Evolutionary conservation across 345 rosid genomes (phyloP), one percentile per base, ranked within the genome.

Genomic region (Lumnitzera racemosa): DNA sequence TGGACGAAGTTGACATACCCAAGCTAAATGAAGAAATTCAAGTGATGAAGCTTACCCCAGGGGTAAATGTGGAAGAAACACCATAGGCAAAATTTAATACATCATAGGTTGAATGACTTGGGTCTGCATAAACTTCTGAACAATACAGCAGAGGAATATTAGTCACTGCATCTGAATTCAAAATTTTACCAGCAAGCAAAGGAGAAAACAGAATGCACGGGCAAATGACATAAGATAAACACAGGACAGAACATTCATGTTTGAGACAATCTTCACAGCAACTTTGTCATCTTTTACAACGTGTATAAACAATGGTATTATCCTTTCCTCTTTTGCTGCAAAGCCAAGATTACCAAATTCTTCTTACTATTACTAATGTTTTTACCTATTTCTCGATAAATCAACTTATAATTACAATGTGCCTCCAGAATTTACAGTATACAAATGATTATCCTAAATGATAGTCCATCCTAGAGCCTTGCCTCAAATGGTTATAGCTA

Each of bases 61-160:
- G 96, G 5, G 96, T 87, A 79, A 92, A 85, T n/a, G 88, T 89
- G 57, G 83, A 79, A 46, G 75, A 23, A 72, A 79, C 81, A 17
- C 99, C 99, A 24, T 87, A 84, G 68, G 79, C 95, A 74, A 89
- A 94, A 55, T 76, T 73, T 11, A 89, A 61, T 14, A 90, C 99
- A 60, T 89, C 85, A 3, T 89, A 94, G 2, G 94, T 81, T 59
- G 83, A 75, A 7, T 89, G 94, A 66, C 59, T 80, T 24, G 95
- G 96, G 81, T 94, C 99, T 55, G 97, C 97, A 73, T 94, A 89
- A 12, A 94, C 96, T 81, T 87, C 99, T 89, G 89, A 58, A 53
- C 67, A 20, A 70, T 58, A 61, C 12, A 24, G 62, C 16, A 61
- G 59, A 50, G 20, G 5, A 10, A 10, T 53, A 23, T 49, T 41